phyloP scores from a whole-genome alignment of 164 flowering plant species.

The Santalum album region DNA sequence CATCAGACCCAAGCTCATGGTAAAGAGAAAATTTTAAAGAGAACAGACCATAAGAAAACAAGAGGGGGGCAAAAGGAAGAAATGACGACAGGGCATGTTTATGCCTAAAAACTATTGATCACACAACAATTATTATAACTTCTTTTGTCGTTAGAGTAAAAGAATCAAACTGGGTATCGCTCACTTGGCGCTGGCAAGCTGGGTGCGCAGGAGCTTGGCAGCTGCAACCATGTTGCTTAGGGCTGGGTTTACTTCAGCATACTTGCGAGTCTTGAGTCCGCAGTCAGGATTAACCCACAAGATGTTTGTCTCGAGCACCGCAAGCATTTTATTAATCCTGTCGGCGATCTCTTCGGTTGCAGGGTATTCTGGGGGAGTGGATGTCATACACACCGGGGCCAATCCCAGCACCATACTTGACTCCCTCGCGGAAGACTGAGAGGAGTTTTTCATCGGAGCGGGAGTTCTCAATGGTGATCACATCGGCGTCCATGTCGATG shows the following conservation, averaged over 20 bases:
- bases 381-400: constrained; percentile 97
- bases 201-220: constrained; percentile 68
- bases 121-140: background rate
- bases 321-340: constrained; percentile 90
- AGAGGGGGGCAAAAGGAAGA: too few relatives aligned
- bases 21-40: too few relatives aligned
- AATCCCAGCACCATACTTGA: constrained; percentile 89
- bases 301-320: constrained; percentile 81
- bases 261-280: constrained; percentile 94
- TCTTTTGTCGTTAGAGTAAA: background rate
- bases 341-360: constrained; percentile 83
- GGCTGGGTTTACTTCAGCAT: constrained; percentile 82
- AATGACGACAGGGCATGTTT: too few relatives aligned
- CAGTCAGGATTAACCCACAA: constrained; percentile 98
- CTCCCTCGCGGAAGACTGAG: constrained; percentile 94
- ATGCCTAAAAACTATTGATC: too few relatives aligned
- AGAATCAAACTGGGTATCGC: background rate
- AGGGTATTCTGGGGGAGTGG: constrained; percentile 94
- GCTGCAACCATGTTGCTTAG: constrained; percentile 79
- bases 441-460: constrained; percentile 93
- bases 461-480: constrained; percentile 95
- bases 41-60: too few relatives aligned
- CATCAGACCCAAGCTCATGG: too few relatives aligned
- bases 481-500: constrained; percentile 86
- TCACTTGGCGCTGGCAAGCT: constrained; percentile 79